Percentiles rank a stretch among this genome's conserved stretches.
phyloP scores from a whole-genome alignment of 106 monocot genomes.

The Hemerocallis citrina region DNA sequence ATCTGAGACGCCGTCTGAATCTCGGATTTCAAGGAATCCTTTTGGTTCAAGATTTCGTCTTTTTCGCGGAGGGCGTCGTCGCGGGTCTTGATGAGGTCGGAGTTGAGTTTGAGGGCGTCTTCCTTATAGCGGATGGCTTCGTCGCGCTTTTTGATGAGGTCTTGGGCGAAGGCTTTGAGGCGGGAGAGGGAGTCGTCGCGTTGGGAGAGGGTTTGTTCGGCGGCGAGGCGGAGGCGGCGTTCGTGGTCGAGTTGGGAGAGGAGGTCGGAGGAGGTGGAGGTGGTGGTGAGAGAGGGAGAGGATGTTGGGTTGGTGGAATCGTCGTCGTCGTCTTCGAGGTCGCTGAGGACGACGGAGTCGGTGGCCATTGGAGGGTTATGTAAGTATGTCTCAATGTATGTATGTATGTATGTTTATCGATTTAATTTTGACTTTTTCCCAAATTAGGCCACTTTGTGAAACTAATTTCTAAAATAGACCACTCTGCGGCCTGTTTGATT shows the following conservation, averaged over 20 bases:
- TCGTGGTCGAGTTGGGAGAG: constrained; percentile 66
- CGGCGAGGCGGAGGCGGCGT: constrained; percentile 42
- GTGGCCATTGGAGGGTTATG: too few species aligned
- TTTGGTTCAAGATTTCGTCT: constrained; percentile 18
- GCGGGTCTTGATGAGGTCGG: too few species aligned
- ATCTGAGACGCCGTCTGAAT: constrained; percentile 61
- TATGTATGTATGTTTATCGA: too few species aligned
- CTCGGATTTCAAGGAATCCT: constrained; percentile 36
- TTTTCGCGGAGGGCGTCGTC: constrained; percentile 15
- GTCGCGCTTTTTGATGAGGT: constrained; percentile 49
- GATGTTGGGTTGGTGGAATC: constrained; percentile 6
- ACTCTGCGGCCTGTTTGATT: too few species aligned
- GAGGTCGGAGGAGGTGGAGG: constrained; percentile 37
- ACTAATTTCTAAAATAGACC: too few species aligned
- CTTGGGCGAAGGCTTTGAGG: constrained; percentile 31
- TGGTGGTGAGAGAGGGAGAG: constrained; percentile 2
- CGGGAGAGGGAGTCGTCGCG: constrained; percentile 49
- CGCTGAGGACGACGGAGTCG: constrained; percentile 67
- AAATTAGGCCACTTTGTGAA: too few species aligned
- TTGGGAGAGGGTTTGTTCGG: constrained; percentile 46
- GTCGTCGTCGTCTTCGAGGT: constrained; percentile 52
- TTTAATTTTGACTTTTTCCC: too few species aligned
- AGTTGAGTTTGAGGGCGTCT: constrained; percentile 3
- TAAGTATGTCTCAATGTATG: too few species aligned
- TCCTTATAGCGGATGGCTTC: constrained; percentile 36